Percentiles rank a stretch among this genome's conserved stretches.
Evolutionary conservation across 306 rosid species (phyloP).

Genomic region (Mucuna pruriens): DNA sequence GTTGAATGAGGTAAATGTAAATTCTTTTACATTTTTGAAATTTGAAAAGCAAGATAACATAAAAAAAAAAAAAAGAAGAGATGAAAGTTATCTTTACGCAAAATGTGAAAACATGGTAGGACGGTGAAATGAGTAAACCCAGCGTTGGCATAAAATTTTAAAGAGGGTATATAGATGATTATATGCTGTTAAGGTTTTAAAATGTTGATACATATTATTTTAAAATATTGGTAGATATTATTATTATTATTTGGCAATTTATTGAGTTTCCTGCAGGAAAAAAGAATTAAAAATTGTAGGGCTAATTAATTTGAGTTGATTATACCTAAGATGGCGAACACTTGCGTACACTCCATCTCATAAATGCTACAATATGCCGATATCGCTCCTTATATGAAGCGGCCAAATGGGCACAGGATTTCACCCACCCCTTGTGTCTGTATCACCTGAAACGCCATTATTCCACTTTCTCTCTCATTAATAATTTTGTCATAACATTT

Average conservation of each 20-base stretch:
- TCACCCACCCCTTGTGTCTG: constrained; percentile 15
- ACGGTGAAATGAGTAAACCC: neutral
- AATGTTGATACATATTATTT: neutral
- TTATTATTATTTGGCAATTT: neutral
- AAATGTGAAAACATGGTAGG: too few relatives aligned
- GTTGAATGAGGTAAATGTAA: too few relatives aligned
- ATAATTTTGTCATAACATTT: neutral
- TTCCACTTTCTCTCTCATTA: neutral
- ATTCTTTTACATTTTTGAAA: too few relatives aligned
- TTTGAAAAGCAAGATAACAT: too few relatives aligned
- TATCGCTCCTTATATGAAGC: constrained; percentile 39
- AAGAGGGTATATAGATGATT: too few relatives aligned
- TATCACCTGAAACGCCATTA: neutral
- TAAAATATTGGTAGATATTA: too few relatives aligned
- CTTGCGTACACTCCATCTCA: constrained; percentile 47
- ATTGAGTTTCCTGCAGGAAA: neutral
- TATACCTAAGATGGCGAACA: neutral
- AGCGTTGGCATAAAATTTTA: neutral
- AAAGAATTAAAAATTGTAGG: neutral
- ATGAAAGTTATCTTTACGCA: too few relatives aligned
- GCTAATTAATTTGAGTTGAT: neutral
- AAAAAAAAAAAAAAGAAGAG: too few relatives aligned
- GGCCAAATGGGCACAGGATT: neutral
- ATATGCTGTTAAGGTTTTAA: neutral
- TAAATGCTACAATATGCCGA: constrained; percentile 33